phyloP scores from a whole-genome alignment of 306 rosid species.

The Cicer cuneatum region DNA sequence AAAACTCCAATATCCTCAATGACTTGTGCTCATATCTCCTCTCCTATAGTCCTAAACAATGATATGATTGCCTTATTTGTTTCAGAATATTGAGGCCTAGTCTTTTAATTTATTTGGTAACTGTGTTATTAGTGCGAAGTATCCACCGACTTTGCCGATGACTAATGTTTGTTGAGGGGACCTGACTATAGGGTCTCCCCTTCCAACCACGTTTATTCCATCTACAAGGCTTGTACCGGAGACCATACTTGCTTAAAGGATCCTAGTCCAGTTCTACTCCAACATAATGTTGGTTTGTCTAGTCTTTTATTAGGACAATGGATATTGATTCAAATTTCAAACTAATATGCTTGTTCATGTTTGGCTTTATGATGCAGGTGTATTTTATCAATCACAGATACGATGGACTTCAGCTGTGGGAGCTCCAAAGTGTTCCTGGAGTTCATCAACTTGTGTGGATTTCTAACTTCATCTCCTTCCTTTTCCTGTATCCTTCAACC shows the following conservation, averaged over 20 bases:
- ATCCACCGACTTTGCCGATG: too few species aligned
- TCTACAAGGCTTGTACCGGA: too few species aligned
- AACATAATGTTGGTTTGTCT: not conserved
- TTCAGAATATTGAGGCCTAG: not conserved
- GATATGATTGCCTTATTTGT: conserved; percentile 17
- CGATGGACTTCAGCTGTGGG: conserved; percentile 94
- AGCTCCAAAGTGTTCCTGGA: conserved; percentile 70
- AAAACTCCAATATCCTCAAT: conserved; percentile 9
- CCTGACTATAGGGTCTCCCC: too few species aligned
- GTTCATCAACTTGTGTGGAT: conserved; percentile 85
- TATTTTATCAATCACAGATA: conserved; percentile 95
- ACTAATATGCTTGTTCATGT: conserved; percentile 36
- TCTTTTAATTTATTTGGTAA: not conserved
- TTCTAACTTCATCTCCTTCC: conserved; percentile 80
- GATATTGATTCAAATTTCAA: conserved; percentile 35
- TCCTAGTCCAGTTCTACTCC: too few species aligned
- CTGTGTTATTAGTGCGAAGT: too few species aligned
- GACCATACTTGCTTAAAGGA: too few species aligned
- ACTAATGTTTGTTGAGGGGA: too few species aligned
- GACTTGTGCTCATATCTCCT: not conserved
- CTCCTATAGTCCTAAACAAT: not conserved
- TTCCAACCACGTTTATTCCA: too few species aligned
- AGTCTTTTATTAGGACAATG: not conserved
- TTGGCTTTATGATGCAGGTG: conserved; percentile 66
- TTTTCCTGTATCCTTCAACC: conserved; percentile 89